These are phyloP conservation scores for Polyporus tsugae DNA, from an alignment of 1,284 basidiomycete species.

Conservation along the genomic window DNA sequence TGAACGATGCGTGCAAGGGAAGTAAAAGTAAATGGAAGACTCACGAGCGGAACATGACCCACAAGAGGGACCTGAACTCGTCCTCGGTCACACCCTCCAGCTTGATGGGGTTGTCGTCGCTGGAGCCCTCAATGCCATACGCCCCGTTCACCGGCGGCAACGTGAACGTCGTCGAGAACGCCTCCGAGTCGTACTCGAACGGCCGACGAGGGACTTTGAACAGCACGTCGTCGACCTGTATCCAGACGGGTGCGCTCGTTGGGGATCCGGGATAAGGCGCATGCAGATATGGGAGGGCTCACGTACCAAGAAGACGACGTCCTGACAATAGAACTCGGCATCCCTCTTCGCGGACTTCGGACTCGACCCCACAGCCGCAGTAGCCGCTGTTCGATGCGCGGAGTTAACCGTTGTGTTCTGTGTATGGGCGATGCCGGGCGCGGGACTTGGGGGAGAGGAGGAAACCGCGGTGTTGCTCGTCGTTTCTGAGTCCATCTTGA, in stretches of 20 bases:
- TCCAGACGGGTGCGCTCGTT: background rate
- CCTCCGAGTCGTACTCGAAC: conserved; percentile 25
- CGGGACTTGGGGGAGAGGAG: background rate
- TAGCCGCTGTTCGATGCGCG: too few relatives aligned
- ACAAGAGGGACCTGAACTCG: conserved; percentile 18
- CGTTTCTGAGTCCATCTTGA: background rate
- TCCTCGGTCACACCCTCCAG: conserved; percentile 8
- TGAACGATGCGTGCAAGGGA: background rate
- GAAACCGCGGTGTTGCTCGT: background rate
- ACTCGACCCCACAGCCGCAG: background rate
- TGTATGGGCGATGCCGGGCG: background rate
- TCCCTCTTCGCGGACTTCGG: conserved; percentile 10
- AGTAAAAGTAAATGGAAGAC: background rate
- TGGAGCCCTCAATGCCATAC: conserved; percentile 11
- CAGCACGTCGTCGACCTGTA: conserved; percentile 6
- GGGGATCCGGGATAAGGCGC: background rate
- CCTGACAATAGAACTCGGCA: conserved; percentile 20
- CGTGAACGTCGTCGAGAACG: conserved; percentile 20
- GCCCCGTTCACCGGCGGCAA: conserved; percentile 4
- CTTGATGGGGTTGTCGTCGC: conserved; percentile 19
- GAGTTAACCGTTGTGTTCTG: background rate
- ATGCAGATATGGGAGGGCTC: background rate
- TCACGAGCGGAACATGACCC: conserved; percentile 23
- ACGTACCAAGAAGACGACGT: conserved; percentile 18
- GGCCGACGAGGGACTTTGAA: conserved; percentile 25